Percentiles rank a stretch among this genome's conserved stretches.
These are phyloP conservation scores for Tremella yokohamensis DNA, from an alignment of 768 basidiomycete species.

Conservation along the genomic window DNA sequence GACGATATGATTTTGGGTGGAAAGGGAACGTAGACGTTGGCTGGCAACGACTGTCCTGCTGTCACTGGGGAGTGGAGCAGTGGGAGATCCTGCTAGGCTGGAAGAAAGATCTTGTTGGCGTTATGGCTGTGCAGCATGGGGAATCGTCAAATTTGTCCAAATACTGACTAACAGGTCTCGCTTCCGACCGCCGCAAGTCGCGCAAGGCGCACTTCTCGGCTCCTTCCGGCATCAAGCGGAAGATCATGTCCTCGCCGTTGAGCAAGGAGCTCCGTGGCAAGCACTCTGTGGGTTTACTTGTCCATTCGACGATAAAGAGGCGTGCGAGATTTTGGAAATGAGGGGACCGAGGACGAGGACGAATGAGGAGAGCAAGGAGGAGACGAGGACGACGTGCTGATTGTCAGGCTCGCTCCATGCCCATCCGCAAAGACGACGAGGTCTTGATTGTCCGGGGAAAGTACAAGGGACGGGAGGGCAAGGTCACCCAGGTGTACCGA, in stretches of 20 bases:
- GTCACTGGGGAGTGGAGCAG: no score
- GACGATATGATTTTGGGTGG: no score
- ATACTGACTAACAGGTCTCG: constrained; percentile 39
- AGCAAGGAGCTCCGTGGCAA: constrained; percentile 91
- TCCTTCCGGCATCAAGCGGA: constrained; percentile 89
- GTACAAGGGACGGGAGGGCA: constrained; percentile 98
- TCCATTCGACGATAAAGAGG: background rate
- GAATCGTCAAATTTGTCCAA: no score
- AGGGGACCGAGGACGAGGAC: background rate
- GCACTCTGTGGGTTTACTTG: constrained; percentile 66
- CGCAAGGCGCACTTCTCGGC: constrained; percentile 98
- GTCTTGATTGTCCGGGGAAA: constrained; percentile 94
- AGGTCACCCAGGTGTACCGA: constrained; percentile 89
- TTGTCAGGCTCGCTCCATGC: constrained; percentile 77
- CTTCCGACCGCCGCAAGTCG: constrained; percentile 75
- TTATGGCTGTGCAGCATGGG: no score
- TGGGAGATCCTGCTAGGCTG: no score
- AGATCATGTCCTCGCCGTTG: constrained; percentile 95
- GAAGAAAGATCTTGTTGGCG: no score
- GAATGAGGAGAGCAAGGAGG: background rate
- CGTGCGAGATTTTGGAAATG: no score
- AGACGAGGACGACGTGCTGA: background rate
- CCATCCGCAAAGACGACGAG: constrained; percentile 97
- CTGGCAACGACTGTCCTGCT: no score
- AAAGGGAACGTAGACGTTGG: no score